Evolutionary conservation across 768 basidiomycete species (phyloP).

Genomic region (Suillus subluteus): DNA sequence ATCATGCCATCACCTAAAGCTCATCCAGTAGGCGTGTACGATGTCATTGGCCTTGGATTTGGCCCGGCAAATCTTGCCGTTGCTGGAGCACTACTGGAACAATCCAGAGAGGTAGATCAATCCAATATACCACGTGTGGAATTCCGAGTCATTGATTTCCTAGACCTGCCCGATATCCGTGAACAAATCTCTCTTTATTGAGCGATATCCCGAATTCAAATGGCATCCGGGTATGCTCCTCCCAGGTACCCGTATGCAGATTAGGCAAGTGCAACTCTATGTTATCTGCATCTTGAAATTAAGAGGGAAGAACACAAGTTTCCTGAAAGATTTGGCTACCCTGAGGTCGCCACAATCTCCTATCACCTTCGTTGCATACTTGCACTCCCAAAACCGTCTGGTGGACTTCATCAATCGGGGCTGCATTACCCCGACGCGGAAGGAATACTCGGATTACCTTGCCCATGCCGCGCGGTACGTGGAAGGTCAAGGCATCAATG

Average conservation of each 20-base stretch:
- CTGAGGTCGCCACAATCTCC: constrained; percentile 53
- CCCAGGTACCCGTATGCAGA: constrained; percentile 56
- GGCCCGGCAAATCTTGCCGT: constrained; percentile 58
- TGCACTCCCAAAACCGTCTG: constrained; percentile 52
- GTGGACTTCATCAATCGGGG: constrained; percentile 57
- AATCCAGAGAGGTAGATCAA: constrained; percentile 28
- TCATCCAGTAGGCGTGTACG: constrained; percentile 29
- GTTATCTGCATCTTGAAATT: constrained; percentile 8
- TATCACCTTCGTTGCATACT: constrained; percentile 56
- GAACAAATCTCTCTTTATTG: constrained; percentile 47
- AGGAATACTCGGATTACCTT: constrained; percentile 58
- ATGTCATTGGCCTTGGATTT: constrained; percentile 55
- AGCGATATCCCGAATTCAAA: constrained; percentile 48
- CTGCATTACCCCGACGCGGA: constrained; percentile 52
- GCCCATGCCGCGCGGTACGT: constrained; percentile 53
- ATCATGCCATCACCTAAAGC: background rate
- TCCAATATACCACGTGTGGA: constrained; percentile 2
- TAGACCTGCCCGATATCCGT: constrained; percentile 24
- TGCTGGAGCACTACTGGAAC: constrained; percentile 52
- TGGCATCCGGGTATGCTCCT: constrained; percentile 64
- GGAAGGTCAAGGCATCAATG: constrained; percentile 44
- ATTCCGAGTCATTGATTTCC: constrained; percentile 5
- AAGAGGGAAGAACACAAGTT: constrained; percentile 34
- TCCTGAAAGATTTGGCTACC: constrained; percentile 58
- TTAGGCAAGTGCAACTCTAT: constrained; percentile 38